These are phyloP conservation scores for Ambrosiella xylebori DNA, from an alignment of 2,329 filamentous ascomycete genomes.

Conservation along the genomic window DNA sequence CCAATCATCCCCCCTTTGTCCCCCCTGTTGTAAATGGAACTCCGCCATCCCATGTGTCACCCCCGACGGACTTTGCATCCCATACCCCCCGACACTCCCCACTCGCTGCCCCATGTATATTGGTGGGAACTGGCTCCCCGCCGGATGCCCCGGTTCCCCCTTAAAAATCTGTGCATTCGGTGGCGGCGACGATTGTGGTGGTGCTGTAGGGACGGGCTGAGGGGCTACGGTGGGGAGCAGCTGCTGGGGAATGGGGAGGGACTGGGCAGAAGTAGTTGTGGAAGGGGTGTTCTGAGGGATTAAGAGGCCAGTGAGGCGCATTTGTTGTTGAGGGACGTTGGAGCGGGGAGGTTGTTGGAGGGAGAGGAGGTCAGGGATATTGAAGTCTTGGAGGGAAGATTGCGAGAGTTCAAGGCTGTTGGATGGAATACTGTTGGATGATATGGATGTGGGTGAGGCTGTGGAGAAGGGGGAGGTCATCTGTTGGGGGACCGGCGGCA, in stretches of 20 bases:
- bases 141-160: background rate
- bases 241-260: background rate
- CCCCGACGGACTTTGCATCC: background rate
- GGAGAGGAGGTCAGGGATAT: conserved; percentile 5
- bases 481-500: background rate
- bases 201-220: conserved; percentile 2
- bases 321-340: background rate
- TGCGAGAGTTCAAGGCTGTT: conserved; percentile 11
- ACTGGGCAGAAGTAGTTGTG: background rate
- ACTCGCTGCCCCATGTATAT: background rate
- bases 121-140: background rate
- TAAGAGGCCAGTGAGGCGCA: conserved; percentile 2
- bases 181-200: background rate
- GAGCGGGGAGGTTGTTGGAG: conserved; percentile 8
- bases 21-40: conserved; percentile 4
- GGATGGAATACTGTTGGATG: conserved; percentile 7
- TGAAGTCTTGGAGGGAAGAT: conserved; percentile 7
- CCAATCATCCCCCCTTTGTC: background rate
- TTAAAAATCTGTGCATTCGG: conserved; percentile 3
- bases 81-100: background rate
- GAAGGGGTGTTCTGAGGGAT: background rate
- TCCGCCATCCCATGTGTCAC: conserved; percentile 4
- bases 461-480: conserved; percentile 11
- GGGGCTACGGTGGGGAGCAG: background rate
- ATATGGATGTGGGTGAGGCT: conserved; percentile 10